Base-by-base conservation (phyloP, 352 stramenopile genomes). In the Phytophthora nicotianae region DNA sequence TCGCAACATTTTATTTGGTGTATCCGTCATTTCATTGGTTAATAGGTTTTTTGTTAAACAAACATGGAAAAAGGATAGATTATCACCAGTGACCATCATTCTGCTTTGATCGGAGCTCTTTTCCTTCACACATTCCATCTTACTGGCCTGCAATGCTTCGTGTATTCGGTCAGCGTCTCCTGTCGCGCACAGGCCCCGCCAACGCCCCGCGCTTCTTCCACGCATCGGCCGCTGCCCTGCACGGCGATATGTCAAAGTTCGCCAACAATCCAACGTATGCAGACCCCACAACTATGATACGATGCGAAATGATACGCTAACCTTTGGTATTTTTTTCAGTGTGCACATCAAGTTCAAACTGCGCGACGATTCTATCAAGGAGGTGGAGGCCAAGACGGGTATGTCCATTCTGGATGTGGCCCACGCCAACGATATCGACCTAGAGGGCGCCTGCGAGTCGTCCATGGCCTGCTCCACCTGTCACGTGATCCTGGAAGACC, bases 391-490 rank as follows among this genome's bases (percentile, higher is more conserved):
- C 49, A 90, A 91, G 68, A 77, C 69, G 14, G 84, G 86, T 57
- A 91, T 91, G 78, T 93, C 86, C 37, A 63, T 98, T 16, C 75
- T 99, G 32, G 88, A 98, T 59, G 88, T 96, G 14, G 95, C 94
- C 6, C 96, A 98, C 67, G 83, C 87, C 26, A 93, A 98, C 50
- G 93, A 98, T 52, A 94, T 98, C 53, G 92, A 98, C 41, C 80
- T 99, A 21, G 93, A 98, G 86, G 97, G 97, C 2, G 90, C 91
- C 0, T 97, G 90, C 45, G 90, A 97, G 66, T 91, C 96, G 55
- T 98, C 98, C 21, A 98, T 98, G 73, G 97, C 97, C 2, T 99
- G 97, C 79, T 98, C 93, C 24, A 99, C 98, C 5, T 99, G 98
- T 70, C 98, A 99, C 83, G 86, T 99, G 26, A 98, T 99, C 49